Evolutionary conservation across 208 protist genomes (phyloP), one percentile per base, ranked within the genome.

Genomic region (Crithidia thermophila): DNA sequence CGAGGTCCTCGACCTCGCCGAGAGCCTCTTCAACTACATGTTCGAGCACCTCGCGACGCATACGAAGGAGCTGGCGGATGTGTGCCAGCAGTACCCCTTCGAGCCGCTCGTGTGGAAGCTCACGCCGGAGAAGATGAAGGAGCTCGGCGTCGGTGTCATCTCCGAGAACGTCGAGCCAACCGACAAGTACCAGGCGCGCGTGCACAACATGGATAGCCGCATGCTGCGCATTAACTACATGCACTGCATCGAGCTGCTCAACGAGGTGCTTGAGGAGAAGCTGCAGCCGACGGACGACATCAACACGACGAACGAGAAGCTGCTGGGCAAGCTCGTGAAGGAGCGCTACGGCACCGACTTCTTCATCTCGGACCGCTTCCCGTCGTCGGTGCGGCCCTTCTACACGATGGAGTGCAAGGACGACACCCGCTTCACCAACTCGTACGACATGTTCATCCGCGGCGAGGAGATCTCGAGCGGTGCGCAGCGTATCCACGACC

Each of bases 381-480:
- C 99, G 10, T 78, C 91, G 21, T 62, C 55, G 14, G 88, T 88
- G 20, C 93, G 99, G 7, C 99, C 99, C 47, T 99, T 99, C 93
- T 99, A 99, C 93, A 99, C 99, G 25, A 99, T 99, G 99, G 94
- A 97, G 34, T 97, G 98, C 87, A 88, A 96, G 37, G 83, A 97
- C 58, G 87, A 99, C 74, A 42, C 39, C 36, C 84, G 72, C 27
- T 97, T 94, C 66, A 96, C 93, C 31, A 98, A 98, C 78, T 98
- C 94, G 39, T 99, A 99, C 86, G 99, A 99, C 83, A 90, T 99
- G 81, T 99, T 99, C 80, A 96, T 99, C 59, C 93, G 99, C 49
- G 99, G 99, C 33, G 98, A 99, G 85, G 99, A 99, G 86, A 99
- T 99, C 73, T 94, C 91, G 21, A 99, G 98, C 27, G 99, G 99